These are phyloP conservation scores for Sphagnum contortum DNA, from an alignment of 225 moss, liverwort and hornwort genomes.

Conservation along the genomic window DNA sequence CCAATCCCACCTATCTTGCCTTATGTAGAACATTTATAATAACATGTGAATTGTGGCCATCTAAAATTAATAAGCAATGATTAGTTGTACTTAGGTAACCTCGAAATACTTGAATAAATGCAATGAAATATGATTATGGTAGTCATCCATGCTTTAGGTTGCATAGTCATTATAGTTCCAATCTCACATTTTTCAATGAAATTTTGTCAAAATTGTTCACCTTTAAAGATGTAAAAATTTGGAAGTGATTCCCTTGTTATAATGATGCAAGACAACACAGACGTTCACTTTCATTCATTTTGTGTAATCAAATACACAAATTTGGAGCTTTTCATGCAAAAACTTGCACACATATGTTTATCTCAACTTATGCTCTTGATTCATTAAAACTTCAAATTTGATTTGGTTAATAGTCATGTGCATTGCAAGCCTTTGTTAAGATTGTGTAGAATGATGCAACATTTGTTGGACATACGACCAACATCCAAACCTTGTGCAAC, in stretches of 20 bases:
- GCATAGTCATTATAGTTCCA: neutral
- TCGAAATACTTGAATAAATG: no score
- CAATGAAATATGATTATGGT: no score
- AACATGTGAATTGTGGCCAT: no score
- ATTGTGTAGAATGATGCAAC: neutral
- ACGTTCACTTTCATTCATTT: neutral
- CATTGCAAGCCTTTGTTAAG: neutral
- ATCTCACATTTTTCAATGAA: neutral
- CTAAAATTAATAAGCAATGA: no score
- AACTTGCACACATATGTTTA: neutral
- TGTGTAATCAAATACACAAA: neutral
- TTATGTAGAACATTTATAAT: no score
- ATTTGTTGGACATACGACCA: neutral
- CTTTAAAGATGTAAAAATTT: constrained; percentile 2
- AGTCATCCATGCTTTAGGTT: neutral
- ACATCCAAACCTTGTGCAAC: neutral
- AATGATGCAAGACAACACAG: neutral
- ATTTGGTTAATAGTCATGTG: neutral
- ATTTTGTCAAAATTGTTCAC: neutral
- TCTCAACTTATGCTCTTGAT: neutral
- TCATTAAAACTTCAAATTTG: neutral
- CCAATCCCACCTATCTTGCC: no score
- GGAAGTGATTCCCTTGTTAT: neutral
- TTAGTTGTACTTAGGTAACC: no score
- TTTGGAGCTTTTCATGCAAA: neutral